Base-by-base conservation (phyloP, 1,139 yeast species). In the Debaryomycetaceae sp. region DNA sequence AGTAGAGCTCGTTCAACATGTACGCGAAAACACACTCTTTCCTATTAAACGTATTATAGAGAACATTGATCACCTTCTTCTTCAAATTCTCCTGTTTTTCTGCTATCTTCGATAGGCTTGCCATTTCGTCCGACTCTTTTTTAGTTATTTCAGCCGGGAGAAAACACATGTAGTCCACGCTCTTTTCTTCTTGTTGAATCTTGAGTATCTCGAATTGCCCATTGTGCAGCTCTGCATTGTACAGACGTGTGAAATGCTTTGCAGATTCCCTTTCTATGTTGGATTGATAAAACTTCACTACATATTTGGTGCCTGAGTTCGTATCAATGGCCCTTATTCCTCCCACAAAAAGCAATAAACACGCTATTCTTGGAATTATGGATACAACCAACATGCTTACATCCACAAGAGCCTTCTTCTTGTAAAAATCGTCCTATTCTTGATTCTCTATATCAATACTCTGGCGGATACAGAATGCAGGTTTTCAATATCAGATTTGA, bases 1-100 rank as follows among this genome's bases (percentile, higher is more conserved):
- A 85, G 62, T 83, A 85, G 5, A 79, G 82, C 11, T 70, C 68
- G 42, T 62, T 66, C 5, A 62, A 50, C 31, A 68, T 71, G 38
- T 66, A 61, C 1, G 60, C 59, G 68, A 53, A 61, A 65, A 74
- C 47, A 49, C 76, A 71, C 5, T 49, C 42, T 2, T 55, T 44
- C 7, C 58, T 51, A 6, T 60, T 58, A 46, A 69, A 62, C 3
- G 66, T 49, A 5, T 50, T 45, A 5, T 49, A 39, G 8, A 70
- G 47, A 6, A 56, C 45, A 2, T 53, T 40, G 36, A 60, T 42
- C 45, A 66, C 60, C 47, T 56, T 45, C 5, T 39, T 44, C 30
- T 34, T 39, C 20, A 39, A 24, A 17, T 8, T 24, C 5, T 39
- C 34, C 31, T 27, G 31, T 27, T 27, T 7, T 27, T 27, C 31